Base-by-base conservation (phyloP, 108 stramenopile genomes). In the Seminavis robusta region DNA sequence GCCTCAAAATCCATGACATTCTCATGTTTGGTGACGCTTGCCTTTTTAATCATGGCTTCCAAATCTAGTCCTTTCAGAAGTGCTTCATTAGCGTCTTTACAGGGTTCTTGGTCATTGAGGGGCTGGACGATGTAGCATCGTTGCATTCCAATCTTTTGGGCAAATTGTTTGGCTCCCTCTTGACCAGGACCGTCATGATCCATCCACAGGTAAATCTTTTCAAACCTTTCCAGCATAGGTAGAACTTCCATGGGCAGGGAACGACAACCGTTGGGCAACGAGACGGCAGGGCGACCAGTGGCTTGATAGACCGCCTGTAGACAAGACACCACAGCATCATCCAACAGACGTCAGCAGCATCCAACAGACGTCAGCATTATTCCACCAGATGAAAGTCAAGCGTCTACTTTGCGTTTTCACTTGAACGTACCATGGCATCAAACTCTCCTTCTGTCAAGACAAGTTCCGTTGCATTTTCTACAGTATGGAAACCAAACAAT, bases 351-450 rank as follows among this genome's bases (percentile, higher is more conserved):
- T n/a, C n/a, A n/a, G n/a, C n/a, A n/a, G n/a, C n/a, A n/a, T n/a
- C n/a, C n/a, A n/a, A n/a, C n/a, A n/a, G n/a, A n/a, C n/a, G n/a
- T n/a, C n/a, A n/a, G n/a, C n/a, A n/a, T n/a, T n/a, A n/a, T n/a
- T n/a, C n/a, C n/a, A n/a, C n/a, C n/a, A n/a, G n/a, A n/a, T n/a
- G n/a, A n/a, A n/a, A n/a, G n/a, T n/a, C n/a, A n/a, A n/a, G n/a
- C n/a, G n/a, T n/a, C n/a, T n/a, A n/a, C n/a, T n/a, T n/a, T n/a
- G n/a, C n/a, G n/a, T n/a, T n/a, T n/a, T n/a, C n/a, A n/a, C n/a
- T n/a, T n/a, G n/a, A n/a, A n/a, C n/a, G n/a, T n/a, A n/a, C n/a
- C 96, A 99, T 96, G 52, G 98, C 98, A 69, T 99, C 98, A 52
- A 92, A 96, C 63, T 99, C 98, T 21, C 98, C 98, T 72, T 99